A percentile compares a stretch with the other conserved stretches of the same genome.
Conservation (phyloP, 2,329 filamentous ascomycete species). For the Ophiostoma sp. region DNA sequence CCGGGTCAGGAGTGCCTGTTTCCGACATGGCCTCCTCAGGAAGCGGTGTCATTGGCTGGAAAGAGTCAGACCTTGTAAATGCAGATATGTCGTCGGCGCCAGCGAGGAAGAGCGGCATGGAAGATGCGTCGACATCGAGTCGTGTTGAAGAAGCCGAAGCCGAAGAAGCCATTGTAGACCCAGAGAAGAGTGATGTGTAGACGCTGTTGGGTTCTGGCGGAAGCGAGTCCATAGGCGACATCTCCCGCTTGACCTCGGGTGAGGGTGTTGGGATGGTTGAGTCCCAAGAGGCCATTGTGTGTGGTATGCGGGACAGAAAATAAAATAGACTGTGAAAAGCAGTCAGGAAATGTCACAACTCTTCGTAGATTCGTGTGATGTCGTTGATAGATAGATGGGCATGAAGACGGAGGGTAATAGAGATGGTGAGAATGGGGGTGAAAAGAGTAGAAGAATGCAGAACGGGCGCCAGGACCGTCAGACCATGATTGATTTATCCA, state of each 20-base stretch:
- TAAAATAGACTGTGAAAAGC: neutral
- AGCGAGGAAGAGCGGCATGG: neutral
- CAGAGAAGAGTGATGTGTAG: slow-evolving; percentile 34
- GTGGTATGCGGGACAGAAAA: neutral
- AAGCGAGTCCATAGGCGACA: slow-evolving; percentile 51
- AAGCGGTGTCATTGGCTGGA: slow-evolving; percentile 14
- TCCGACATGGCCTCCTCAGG: slow-evolving; percentile 11
- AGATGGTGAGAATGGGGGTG: neutral
- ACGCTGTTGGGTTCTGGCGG: slow-evolving; percentile 41
- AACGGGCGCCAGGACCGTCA: neutral
- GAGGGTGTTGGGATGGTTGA: slow-evolving; percentile 31
- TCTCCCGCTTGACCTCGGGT: slow-evolving; percentile 48
- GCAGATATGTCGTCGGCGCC: neutral
- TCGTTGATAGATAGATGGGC: neutral
- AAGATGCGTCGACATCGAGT: neutral
- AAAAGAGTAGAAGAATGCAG: slow-evolving; percentile 3
- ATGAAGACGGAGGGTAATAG: neutral
- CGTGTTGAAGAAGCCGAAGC: slow-evolving; percentile 24
- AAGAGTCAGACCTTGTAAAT: neutral
- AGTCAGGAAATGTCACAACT: neutral
- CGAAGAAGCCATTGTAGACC: slow-evolving; percentile 42
- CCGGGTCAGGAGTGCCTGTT: neutral
- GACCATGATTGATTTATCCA: neutral
- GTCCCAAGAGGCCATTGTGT: slow-evolving; percentile 24
- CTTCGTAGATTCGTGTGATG: neutral